Percentiles rank a stretch among this genome's conserved stretches.
Conservation (phyloP, 163 green algal species). For the Scenedesmus sp. region DNA sequence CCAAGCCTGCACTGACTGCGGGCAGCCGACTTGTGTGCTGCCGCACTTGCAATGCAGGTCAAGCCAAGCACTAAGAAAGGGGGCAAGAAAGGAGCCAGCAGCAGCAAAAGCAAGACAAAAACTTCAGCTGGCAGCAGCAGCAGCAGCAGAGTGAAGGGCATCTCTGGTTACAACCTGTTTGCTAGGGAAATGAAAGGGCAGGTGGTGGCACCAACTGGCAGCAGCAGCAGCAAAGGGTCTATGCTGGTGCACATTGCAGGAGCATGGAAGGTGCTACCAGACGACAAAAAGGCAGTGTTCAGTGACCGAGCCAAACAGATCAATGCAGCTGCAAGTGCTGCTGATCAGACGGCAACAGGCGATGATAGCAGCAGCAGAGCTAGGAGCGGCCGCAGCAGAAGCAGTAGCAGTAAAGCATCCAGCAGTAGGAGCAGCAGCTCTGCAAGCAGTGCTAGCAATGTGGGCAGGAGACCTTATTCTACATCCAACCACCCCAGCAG, state of each 20-base stretch:
- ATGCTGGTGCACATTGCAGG: neutral
- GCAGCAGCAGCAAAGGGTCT: neutral
- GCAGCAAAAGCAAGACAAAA: no score
- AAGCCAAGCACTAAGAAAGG: conserved; percentile 19
- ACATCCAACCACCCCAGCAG: no score
- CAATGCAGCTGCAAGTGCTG: conserved; percentile 11
- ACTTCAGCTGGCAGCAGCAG: conserved; percentile 43
- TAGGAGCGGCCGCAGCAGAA: neutral
- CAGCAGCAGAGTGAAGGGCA: conserved; percentile 4
- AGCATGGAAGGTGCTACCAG: conserved; percentile 32
- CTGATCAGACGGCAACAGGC: neutral
- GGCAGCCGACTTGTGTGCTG: neutral
- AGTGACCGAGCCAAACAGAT: neutral
- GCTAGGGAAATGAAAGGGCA: conserved; percentile 7
- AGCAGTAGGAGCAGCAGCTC: neutral
- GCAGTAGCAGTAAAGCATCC: neutral
- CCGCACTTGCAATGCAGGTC: neutral
- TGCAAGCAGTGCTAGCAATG: neutral
- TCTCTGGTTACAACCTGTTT: conserved; percentile 51
- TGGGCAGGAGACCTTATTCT: no score
- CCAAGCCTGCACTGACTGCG: no score
- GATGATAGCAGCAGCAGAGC: neutral
- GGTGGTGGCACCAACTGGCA: neutral
- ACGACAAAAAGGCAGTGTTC: conserved; percentile 7
- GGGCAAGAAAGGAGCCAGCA: neutral